Conservation (phyloP, 2,329 filamentous ascomycete genomes). For the Neocucurbitaria cava region DNA sequence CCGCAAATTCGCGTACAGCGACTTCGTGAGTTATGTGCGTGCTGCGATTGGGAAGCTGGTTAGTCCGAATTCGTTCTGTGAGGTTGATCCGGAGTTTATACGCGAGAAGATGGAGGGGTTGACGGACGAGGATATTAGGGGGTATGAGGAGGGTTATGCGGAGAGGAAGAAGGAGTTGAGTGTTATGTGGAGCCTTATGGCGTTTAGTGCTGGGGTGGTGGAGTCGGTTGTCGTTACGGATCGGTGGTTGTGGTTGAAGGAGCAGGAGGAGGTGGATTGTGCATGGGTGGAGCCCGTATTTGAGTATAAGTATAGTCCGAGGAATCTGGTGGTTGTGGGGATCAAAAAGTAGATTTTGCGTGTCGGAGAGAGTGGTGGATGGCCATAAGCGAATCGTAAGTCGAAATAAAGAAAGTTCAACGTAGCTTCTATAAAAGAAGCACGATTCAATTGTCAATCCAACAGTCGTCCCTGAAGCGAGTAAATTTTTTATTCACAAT, state of each 20-base stretch:
- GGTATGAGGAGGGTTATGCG: conserved; percentile 71
- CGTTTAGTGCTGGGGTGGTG: conserved; percentile 86
- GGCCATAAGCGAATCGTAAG: no score
- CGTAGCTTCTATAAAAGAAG: no score
- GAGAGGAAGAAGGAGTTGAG: conserved; percentile 80
- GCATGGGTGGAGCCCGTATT: conserved; percentile 96
- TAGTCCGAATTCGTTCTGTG: conserved; percentile 42
- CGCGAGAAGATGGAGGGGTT: conserved; percentile 70
- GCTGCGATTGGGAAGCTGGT: conserved; percentile 79
- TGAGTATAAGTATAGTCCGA: conserved; percentile 82
- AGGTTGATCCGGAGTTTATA: conserved; percentile 59
- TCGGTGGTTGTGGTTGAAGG: conserved; percentile 83
- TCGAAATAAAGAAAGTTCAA: no score
- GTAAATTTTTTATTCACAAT: neutral
- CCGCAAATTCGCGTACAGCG: conserved; percentile 77
- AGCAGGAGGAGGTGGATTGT: conserved; percentile 73
- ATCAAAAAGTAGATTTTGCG: conserved; percentile 67
- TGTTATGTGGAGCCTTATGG: conserved; percentile 93
- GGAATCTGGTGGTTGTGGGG: conserved; percentile 92
- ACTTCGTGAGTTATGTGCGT: conserved; percentile 77
- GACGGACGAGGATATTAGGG: conserved; percentile 75
- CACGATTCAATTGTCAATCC: neutral
- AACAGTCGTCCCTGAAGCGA: no score
- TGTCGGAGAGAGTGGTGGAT: no score
- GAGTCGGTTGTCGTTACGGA: conserved; percentile 92